Evolutionary conservation across 208 protist species (phyloP).

Genomic region (Jaenimonas drosophilae): DNA sequence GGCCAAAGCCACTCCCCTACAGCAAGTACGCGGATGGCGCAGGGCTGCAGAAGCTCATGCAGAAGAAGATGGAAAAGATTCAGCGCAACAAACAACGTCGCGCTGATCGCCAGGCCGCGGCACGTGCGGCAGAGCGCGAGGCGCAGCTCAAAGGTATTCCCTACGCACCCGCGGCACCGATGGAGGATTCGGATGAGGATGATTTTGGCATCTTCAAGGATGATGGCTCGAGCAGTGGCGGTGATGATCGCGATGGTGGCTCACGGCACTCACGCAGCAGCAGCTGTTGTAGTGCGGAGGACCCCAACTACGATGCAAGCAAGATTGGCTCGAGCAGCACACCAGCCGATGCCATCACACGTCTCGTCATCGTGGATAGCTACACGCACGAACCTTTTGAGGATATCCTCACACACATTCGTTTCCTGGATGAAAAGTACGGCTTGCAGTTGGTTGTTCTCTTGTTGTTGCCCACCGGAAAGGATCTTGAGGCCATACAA

Average conservation of each 20-base stretch:
- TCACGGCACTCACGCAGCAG: background rate
- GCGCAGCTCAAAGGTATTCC: too few species aligned
- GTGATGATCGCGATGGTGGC: background rate
- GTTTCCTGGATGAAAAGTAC: constrained; percentile 54
- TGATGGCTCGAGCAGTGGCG: background rate
- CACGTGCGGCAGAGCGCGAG: background rate
- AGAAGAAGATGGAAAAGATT: constrained; percentile 9
- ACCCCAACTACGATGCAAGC: background rate
- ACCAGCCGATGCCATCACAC: constrained; percentile 36
- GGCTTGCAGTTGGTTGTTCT: constrained; percentile 55
- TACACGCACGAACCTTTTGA: constrained; percentile 73
- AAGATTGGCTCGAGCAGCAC: background rate
- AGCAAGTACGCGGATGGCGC: constrained; percentile 32
- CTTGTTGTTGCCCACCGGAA: constrained; percentile 33
- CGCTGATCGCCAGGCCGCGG: constrained; percentile 2
- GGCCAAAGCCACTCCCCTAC: constrained; percentile 3
- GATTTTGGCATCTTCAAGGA: background rate
- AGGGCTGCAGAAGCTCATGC: constrained; percentile 12
- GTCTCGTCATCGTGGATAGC: constrained; percentile 63
- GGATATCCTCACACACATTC: constrained; percentile 60
- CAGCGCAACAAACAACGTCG: constrained; percentile 10
- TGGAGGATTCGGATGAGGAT: constrained; percentile 1
- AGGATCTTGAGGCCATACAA: constrained; percentile 13
- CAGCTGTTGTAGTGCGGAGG: constrained; percentile 32
- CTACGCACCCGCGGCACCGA: too few species aligned